Conservation (phyloP, 306 rosid genomes). For the Pterocarpus santalinus region DNA sequence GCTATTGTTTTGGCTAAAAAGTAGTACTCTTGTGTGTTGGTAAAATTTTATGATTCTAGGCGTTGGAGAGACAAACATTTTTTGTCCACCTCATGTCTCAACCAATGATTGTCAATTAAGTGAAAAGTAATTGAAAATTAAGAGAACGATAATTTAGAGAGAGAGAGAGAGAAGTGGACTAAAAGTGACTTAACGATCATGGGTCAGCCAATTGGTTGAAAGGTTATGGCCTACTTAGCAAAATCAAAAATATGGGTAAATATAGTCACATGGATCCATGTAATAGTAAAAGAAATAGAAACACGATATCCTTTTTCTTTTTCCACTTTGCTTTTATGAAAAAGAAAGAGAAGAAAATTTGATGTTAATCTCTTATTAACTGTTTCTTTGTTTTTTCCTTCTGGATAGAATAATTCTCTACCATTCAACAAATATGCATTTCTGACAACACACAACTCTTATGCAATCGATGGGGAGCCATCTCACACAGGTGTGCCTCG, state of each 20-base stretch:
- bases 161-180: too few species aligned
- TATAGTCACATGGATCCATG: too few species aligned
- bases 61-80: background rate
- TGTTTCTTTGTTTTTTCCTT: background rate
- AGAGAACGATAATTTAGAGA: background rate
- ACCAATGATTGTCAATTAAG: background rate
- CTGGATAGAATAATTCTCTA: constrained; percentile 71
- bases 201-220: background rate
- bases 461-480: constrained; percentile 77
- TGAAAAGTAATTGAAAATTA: background rate
- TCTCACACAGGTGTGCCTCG: constrained; percentile 76
- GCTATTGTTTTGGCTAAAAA: background rate
- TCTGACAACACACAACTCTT: constrained; percentile 89
- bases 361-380: constrained; percentile 5
- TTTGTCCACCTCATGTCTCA: background rate
- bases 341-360: background rate
- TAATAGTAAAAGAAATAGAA: background rate
- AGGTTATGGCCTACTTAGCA: background rate
- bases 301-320: background rate
- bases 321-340: background rate
- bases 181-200: too few species aligned
- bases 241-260: background rate
- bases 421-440: constrained; percentile 95
- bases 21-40: background rate
- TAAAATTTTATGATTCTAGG: background rate